Base-by-base conservation (phyloP, 805 yeast genomes). In the Wickerhamomyces chambardii region DNA sequence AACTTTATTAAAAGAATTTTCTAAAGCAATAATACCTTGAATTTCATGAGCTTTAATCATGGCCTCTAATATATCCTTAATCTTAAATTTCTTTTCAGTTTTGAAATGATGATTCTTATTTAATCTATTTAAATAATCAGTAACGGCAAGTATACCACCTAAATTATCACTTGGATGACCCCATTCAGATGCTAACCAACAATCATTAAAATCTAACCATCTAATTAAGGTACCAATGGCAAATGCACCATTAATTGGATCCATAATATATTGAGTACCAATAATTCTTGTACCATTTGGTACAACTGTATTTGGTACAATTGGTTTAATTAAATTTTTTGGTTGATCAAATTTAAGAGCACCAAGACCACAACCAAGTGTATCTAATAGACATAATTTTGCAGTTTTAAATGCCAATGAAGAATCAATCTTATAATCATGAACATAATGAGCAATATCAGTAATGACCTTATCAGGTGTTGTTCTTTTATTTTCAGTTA, bases 181-280 rank as follows among this genome's bases (percentile, higher is more conserved):
- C 80, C 81, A 74, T 51, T 75, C 80, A n/a, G 78, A 78, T 33
- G 80, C 81, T 29, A 74, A 54, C 80, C 80, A 74, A 53, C 80
- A 74, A 49, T 74, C 80, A 42, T 74, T 74, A 58, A 64, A 74
- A 44, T 74, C 81, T 37, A 74, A 55, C 80, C 80, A 74, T 38
- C 81, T 63, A 45, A 74, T 70, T 38, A 67, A 52, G 16, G 78
- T 67, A 9, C 79, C 79, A 39, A 72, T 68, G 29, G 71, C 57
- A 56, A 74, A 74, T 15, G 79, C 78, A 30, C 73, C 80, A 37
- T 72, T 64, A 30, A 74, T 59, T 15, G 81, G 81, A 48, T 75
- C 79, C 44, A 68, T 51, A 38, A 59, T 63, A 44, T 64, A 60
- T 29, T 50, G 41, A 2, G 81, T 75, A 22, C 81, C 81, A 24